phyloP scores from a whole-genome alignment of 1,139 yeast species.

The Candida sanyaensis region DNA sequence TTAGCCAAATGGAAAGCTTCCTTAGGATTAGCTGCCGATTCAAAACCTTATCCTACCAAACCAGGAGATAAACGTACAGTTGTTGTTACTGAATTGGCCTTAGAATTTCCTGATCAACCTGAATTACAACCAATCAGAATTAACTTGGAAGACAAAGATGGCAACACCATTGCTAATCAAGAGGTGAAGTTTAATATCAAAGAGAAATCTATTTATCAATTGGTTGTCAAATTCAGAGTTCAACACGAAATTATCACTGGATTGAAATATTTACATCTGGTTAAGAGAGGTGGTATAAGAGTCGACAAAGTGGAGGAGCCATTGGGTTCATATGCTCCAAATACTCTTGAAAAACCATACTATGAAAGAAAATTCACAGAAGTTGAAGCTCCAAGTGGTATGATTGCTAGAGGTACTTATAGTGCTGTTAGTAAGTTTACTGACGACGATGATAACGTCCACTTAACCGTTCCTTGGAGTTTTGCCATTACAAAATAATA shows the following conservation, averaged over 20 bases:
- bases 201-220: constrained; percentile 74
- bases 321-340: constrained; percentile 89
- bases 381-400: constrained; percentile 90
- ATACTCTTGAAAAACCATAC: constrained; percentile 76
- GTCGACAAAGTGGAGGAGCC: constrained; percentile 89
- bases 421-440: constrained; percentile 79
- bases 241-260: constrained; percentile 95
- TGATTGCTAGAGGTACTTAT: constrained; percentile 85
- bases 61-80: constrained; percentile 78
- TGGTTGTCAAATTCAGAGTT: constrained; percentile 76
- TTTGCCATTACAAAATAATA: constrained; percentile 68
- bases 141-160: constrained; percentile 58
- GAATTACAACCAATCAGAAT: constrained; percentile 59
- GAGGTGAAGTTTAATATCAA: constrained; percentile 71
- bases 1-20: constrained; percentile 93
- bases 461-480: constrained; percentile 82
- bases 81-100: constrained; percentile 74
- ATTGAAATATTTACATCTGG: constrained; percentile 78
- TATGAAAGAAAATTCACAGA: constrained; percentile 79
- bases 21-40: constrained; percentile 63
- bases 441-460: constrained; percentile 82
- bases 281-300: constrained; percentile 84
- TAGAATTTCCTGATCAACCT: constrained; percentile 63
- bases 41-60: constrained; percentile 61
- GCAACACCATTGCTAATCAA: constrained; percentile 45